Evolutionary conservation across 768 basidiomycete genomes (phyloP), one percentile per base, ranked within the genome.

Genomic region (Termitomyces sp.): DNA sequence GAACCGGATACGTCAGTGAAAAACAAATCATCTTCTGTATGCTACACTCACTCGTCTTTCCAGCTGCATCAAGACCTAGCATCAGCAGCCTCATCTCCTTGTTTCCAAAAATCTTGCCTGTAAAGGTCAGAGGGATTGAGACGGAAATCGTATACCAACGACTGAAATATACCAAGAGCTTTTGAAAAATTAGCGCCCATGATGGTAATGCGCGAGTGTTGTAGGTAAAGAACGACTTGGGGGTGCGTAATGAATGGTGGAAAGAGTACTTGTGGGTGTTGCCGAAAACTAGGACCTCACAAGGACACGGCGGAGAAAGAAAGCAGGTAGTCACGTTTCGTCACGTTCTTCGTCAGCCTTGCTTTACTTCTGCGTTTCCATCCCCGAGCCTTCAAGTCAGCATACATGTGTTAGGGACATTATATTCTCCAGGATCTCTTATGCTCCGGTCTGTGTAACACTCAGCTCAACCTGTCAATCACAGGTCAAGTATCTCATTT

Each of bases 71-170:
- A 64, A 98, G 80, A 43, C 96, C 96, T 65, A 98, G 77, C 96
- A 98, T 98, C 70, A 97, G 76, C 67, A 96, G 76, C 67, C 94
- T 78, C 96, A 98, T 98, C 82, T 98, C 96, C 83, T 94, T 96
- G 83, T 94, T 98, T 61, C 94, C 95, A 72, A 98, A 98, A 64
- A 98, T 78, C 77, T 89, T 92, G 69, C 84, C 94, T 96, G 55
- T 51, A 50, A 54, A 46, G 50, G 43, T 54, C 38, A 38, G 1
- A 33, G 30, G 52, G 35, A 50, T 54, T 45, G 40, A 44, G 44
- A 59, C 43, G 54, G 56, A 55, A 60, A 41, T 40, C 6, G 50
- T 56, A 59, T 33, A 21, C 19, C 12, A 48, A 56, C 54, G 52
- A 55, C 55, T 28, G 30, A 12, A 57, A 55, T 81, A 63, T 64